These are phyloP conservation scores for Phytophthora chlamydospora DNA, from an alignment of 352 stramenopile species.

Conservation along the genomic window DNA sequence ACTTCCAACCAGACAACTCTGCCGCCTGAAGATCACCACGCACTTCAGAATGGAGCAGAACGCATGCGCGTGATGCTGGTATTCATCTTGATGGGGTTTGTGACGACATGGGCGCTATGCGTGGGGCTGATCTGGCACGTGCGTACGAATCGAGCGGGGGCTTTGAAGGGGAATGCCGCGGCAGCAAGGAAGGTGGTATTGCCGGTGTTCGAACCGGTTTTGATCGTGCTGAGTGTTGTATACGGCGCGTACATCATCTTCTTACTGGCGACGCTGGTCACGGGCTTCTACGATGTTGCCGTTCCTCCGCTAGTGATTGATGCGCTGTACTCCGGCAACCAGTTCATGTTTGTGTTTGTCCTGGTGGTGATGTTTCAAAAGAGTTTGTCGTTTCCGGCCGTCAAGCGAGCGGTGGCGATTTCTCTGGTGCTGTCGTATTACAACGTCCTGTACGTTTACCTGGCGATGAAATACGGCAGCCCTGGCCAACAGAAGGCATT, in stretches of 20 bases:
- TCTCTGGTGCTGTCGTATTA: constrained; percentile 37
- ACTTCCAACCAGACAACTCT: too few relatives aligned
- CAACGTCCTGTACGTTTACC: too few relatives aligned
- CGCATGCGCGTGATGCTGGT: constrained; percentile 2
- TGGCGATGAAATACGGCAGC: too few relatives aligned
- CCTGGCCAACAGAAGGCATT: constrained; percentile 21
- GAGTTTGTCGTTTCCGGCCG: constrained; percentile 45
- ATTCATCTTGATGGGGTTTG: constrained; percentile 38
- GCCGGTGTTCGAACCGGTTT: constrained; percentile 49
- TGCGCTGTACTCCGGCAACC: constrained; percentile 36
- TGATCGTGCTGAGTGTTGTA: constrained; percentile 35
- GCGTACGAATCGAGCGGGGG: constrained; percentile 36
- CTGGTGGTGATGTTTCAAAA: constrained; percentile 55
- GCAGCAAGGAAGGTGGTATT: constrained; percentile 51
- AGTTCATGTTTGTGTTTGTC: constrained; percentile 46
- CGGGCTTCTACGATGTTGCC: constrained; percentile 20
- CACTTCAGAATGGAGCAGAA: too few relatives aligned
- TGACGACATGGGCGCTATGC: constrained; percentile 48
- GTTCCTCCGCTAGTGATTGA: constrained; percentile 32
- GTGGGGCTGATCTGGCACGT: constrained; percentile 42
- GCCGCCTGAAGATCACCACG: too few relatives aligned
- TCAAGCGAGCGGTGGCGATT: constrained; percentile 32
- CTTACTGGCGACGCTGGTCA: constrained; percentile 26
- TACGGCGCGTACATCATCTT: constrained; percentile 40
- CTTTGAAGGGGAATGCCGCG: constrained; percentile 28